phyloP scores from a whole-genome alignment of 2,329 filamentous ascomycete species.

The Sclerotinia spermophila region DNA sequence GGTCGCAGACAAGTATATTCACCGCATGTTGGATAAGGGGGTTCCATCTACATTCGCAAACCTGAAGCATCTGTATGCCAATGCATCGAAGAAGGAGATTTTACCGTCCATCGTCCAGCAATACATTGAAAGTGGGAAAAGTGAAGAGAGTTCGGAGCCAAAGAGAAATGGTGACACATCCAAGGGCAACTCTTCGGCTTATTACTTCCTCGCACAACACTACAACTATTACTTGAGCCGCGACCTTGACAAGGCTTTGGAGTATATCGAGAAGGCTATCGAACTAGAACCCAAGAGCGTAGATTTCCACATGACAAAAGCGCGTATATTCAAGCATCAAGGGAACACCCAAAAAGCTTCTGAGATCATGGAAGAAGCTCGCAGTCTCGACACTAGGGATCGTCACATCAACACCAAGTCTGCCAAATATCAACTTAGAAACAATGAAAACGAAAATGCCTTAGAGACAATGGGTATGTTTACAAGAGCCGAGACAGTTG shows the following conservation, averaged over 20 bases:
- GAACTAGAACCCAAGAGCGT: slow-evolving; percentile 75
- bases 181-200: slow-evolving; percentile 70
- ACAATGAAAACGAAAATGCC: slow-evolving; percentile 83
- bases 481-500: slow-evolving; percentile 83
- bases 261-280: slow-evolving; percentile 81
- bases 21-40: slow-evolving; percentile 83
- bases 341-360: slow-evolving; percentile 78
- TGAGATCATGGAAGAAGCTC: slow-evolving; percentile 82
- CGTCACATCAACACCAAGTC: slow-evolving; percentile 98
- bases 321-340: slow-evolving; percentile 87
- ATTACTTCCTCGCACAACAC: slow-evolving; percentile 94
- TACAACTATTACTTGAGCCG: slow-evolving; percentile 91
- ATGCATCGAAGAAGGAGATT: slow-evolving; percentile 71
- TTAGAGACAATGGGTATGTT: slow-evolving; percentile 90
- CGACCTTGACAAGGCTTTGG: slow-evolving; percentile 74
- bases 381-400: slow-evolving; percentile 81
- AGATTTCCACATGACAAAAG: slow-evolving; percentile 93
- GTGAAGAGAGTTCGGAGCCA: slow-evolving; percentile 42
- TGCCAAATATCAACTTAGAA: slow-evolving; percentile 92
- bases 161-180: slow-evolving; percentile 46
- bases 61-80: slow-evolving; percentile 85
- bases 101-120: slow-evolving; percentile 74
- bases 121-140: slow-evolving; percentile 62
- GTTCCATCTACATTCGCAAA: slow-evolving; percentile 97
- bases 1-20: slow-evolving; percentile 75